Evolutionary conservation across 257 asterid species (phyloP).

Genomic region (Fraxinus americana): DNA sequence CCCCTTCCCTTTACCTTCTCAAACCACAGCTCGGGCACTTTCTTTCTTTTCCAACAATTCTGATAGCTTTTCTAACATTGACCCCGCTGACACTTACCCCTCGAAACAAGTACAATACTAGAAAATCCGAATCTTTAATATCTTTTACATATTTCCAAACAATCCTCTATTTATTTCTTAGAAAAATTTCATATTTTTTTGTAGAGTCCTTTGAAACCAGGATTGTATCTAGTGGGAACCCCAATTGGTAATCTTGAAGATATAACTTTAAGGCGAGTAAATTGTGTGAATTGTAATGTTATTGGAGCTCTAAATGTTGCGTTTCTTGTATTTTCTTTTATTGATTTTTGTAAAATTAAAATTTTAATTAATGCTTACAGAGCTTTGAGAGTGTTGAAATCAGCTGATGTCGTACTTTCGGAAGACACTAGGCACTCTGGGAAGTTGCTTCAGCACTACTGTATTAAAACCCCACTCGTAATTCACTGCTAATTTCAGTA

Average conservation of each 20-base stretch:
- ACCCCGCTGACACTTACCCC: slow-evolving; percentile 35
- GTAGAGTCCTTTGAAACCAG: slow-evolving; percentile 84
- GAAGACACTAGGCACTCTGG: slow-evolving; percentile 97
- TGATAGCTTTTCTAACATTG: slow-evolving; percentile 24
- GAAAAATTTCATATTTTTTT: not conserved
- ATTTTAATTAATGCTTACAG: slow-evolving; percentile 39
- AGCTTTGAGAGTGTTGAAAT: slow-evolving; percentile 77
- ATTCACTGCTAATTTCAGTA: slow-evolving; percentile 31
- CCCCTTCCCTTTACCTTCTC: slow-evolving; percentile 29
- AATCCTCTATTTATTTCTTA: not conserved
- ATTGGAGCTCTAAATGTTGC: not conserved
- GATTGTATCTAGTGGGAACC: slow-evolving; percentile 86
- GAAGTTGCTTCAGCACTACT: slow-evolving; percentile 81
- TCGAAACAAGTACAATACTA: slow-evolving; percentile 47
- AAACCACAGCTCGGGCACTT: slow-evolving; percentile 24
- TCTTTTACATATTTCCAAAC: not conserved
- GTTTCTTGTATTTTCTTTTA: slow-evolving; percentile 3
- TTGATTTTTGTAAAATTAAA: slow-evolving; percentile 6
- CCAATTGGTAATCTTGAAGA: slow-evolving; percentile 98
- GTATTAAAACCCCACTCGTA: slow-evolving; percentile 88
- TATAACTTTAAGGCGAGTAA: slow-evolving; percentile 70
- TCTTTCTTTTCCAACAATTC: slow-evolving; percentile 28
- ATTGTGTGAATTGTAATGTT: not conserved
- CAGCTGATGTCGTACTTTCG: slow-evolving; percentile 84
- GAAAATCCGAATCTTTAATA: not conserved